These are phyloP conservation scores for Plasmopara viticola DNA, from an alignment of 352 stramenopile species.

Conservation along the genomic window DNA sequence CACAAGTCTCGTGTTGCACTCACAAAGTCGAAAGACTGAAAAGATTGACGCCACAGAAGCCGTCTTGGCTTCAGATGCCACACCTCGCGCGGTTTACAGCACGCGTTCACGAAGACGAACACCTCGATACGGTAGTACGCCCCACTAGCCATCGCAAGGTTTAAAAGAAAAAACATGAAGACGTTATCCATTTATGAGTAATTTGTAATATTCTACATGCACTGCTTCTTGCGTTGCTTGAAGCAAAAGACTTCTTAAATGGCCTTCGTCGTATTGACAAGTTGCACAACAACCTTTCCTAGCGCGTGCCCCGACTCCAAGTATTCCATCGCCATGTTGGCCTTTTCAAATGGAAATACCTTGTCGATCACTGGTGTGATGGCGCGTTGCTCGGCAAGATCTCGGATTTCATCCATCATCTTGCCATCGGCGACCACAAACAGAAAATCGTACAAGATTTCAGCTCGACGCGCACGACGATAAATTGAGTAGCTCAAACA, in stretches of 20 bases:
- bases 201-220: background rate
- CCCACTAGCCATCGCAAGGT: conserved; percentile 6
- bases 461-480: conserved; percentile 36
- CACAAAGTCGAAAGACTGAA: conserved; percentile 73
- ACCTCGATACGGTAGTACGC: conserved; percentile 44
- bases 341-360: conserved; percentile 63
- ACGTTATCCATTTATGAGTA: background rate
- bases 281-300: conserved; percentile 64
- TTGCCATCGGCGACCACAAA: conserved; percentile 37
- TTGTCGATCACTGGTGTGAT: conserved; percentile 61
- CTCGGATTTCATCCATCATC: conserved; percentile 46
- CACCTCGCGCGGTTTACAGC: conserved; percentile 57
- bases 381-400: conserved; percentile 33
- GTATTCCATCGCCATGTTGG: conserved; percentile 53
- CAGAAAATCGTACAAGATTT: conserved; percentile 54
- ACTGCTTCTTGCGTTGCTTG: background rate
- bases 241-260: conserved; percentile 1
- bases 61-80: conserved; percentile 49
- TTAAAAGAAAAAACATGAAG: background rate
- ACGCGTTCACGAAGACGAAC: conserved; percentile 43
- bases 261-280: conserved; percentile 24
- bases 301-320: conserved; percentile 50
- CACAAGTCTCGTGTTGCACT: conserved; percentile 71
- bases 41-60: conserved; percentile 73
- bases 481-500: conserved; percentile 57